Evolutionary conservation across 495 filamentous ascomycete species (phyloP).

Genomic region (Coniosporium apollinis): DNA sequence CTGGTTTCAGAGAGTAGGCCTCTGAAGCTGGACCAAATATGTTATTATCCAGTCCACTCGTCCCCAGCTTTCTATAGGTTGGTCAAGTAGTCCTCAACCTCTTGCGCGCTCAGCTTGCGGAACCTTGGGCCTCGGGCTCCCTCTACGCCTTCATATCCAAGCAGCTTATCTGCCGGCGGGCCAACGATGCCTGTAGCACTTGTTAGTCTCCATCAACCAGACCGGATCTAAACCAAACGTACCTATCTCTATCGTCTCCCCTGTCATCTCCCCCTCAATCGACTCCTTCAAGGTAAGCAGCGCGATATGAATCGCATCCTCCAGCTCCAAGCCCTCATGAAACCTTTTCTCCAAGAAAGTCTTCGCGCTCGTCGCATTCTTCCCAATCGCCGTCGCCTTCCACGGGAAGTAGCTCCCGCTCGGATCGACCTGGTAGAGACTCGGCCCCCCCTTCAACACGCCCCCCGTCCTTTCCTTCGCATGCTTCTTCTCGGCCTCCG

Average conservation of each 20-base stretch:
- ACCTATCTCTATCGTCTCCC: slow-evolving; percentile 98
- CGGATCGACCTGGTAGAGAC: slow-evolving; percentile 96
- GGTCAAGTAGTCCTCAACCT: slow-evolving; percentile 98
- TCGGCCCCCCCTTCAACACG: slow-evolving; percentile 87
- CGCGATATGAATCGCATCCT: slow-evolving; percentile 97
- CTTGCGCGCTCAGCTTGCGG: slow-evolving; percentile 86
- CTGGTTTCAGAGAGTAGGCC: no score
- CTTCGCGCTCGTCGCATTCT: slow-evolving; percentile 94
- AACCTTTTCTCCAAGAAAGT: slow-evolving; percentile 98
- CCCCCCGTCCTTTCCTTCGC: slow-evolving; percentile 72
- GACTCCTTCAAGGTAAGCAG: slow-evolving; percentile 96
- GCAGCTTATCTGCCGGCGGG: slow-evolving; percentile 76
- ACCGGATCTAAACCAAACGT: slow-evolving; percentile 24
- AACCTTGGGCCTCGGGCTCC: slow-evolving; percentile 82
- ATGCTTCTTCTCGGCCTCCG: slow-evolving; percentile 51
- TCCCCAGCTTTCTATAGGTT: slow-evolving; percentile 67
- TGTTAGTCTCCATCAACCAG: slow-evolving; percentile 19
- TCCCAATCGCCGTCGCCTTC: slow-evolving; percentile 98
- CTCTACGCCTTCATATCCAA: slow-evolving; percentile 86
- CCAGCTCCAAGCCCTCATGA: slow-evolving; percentile 88
- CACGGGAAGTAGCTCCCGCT: slow-evolving; percentile 95
- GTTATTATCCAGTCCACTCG: no score
- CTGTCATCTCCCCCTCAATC: slow-evolving; percentile 98
- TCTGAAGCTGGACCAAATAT: no score
- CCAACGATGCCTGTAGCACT: slow-evolving; percentile 66